These are phyloP conservation scores for Nakaseomyces uthaithaninus DNA, from an alignment of 1,139 yeast species.

Conservation along the genomic window DNA sequence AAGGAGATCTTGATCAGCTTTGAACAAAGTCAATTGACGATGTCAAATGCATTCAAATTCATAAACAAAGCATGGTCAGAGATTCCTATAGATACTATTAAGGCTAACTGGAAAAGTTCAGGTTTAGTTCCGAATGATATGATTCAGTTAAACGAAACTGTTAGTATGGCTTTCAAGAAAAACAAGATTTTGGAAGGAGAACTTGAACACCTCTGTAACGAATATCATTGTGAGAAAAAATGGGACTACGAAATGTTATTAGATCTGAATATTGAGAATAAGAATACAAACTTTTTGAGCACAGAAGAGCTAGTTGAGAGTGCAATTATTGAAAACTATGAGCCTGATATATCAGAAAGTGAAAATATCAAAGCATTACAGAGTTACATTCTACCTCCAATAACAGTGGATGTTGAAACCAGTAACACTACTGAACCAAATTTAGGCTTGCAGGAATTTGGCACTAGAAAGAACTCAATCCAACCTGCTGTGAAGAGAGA, in stretches of 20 bases:
- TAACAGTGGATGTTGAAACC: not conserved
- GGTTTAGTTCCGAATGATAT: slow-evolving; percentile 34
- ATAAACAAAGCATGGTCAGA: slow-evolving; percentile 50
- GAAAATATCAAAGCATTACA: not conserved
- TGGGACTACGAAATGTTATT: slow-evolving; percentile 54
- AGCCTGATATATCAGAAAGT: slow-evolving; percentile 8
- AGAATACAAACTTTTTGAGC: slow-evolving; percentile 48
- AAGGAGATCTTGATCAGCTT: slow-evolving; percentile 23
- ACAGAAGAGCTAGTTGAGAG: slow-evolving; percentile 57
- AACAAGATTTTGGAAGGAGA: slow-evolving; percentile 34
- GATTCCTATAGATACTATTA: slow-evolving; percentile 40
- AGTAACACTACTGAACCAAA: not conserved
- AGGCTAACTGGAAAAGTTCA: slow-evolving; percentile 46
- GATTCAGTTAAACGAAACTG: slow-evolving; percentile 24
- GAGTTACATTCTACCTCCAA: not conserved
- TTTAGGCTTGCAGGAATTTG: not conserved
- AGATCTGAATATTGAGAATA: slow-evolving; percentile 51
- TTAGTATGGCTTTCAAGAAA: slow-evolving; percentile 32
- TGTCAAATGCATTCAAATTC: slow-evolving; percentile 51
- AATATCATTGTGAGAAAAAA: slow-evolving; percentile 43
- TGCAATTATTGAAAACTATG: slow-evolving; percentile 38
- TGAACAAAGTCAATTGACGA: slow-evolving; percentile 40
- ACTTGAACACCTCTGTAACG: slow-evolving; percentile 39
- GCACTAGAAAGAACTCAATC: not conserved
- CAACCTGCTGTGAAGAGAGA: not conserved